phyloP scores from a whole-genome alignment of 345 rosid genomes.

The Ceriops decandra region DNA sequence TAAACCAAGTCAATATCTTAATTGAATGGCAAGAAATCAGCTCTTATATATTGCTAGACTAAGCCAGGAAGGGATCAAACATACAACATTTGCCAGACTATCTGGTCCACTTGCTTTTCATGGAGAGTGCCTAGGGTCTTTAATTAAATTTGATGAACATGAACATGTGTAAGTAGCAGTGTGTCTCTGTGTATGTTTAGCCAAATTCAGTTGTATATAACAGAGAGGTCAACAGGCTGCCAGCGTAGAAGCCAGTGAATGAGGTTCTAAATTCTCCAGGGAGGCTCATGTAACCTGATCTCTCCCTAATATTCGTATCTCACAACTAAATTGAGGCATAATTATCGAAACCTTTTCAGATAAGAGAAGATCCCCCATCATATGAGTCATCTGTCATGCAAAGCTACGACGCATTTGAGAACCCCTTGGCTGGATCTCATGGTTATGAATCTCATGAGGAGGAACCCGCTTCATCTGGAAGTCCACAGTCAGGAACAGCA shows the following conservation, averaged over 20 bases:
- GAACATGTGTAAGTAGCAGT: too few species aligned
- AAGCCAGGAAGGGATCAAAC: too few species aligned
- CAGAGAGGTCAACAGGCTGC: slow-evolving; percentile 58
- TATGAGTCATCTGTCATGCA: slow-evolving; percentile 61
- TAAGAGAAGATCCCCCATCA: slow-evolving; percentile 90
- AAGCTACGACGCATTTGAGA: slow-evolving; percentile 66
- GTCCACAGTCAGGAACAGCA: slow-evolving; percentile 69
- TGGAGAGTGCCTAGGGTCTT: too few species aligned
- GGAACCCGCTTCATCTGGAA: slow-evolving; percentile 54
- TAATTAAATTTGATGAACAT: too few species aligned
- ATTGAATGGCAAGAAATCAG: too few species aligned
- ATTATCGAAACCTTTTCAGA: slow-evolving; percentile 36
- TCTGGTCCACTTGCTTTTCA: too few species aligned
- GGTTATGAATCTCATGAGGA: slow-evolving; percentile 67
- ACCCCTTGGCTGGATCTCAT: slow-evolving; percentile 51
- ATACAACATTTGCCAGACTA: too few species aligned
- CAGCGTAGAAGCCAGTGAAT: slow-evolving; percentile 44
- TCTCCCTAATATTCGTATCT: neutral
- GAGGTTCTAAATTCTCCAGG: slow-evolving; percentile 75
- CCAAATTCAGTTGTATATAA: slow-evolving; percentile 13
- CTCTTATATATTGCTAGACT: too few species aligned
- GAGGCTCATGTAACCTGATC: slow-evolving; percentile 16
- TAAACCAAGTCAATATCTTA: too few species aligned
- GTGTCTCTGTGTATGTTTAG: too few species aligned
- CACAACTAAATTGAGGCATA: slow-evolving; percentile 6